phyloP scores from a whole-genome alignment of 176 grass and related monocot species.

The Phoenix roebelenii region DNA sequence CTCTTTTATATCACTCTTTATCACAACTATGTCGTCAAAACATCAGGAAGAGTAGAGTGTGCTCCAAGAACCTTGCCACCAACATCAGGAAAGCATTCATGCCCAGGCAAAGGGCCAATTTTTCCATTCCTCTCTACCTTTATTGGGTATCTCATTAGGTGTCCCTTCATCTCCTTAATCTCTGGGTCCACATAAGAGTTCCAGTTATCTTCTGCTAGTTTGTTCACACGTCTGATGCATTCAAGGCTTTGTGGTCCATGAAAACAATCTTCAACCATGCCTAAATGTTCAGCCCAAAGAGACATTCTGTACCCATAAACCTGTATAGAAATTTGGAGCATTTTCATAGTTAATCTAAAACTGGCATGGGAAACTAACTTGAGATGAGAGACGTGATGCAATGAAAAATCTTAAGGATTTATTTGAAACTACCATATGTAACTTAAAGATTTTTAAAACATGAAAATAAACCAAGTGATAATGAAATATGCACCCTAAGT shows the following conservation, averaged over 20 bases:
- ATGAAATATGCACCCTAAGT: no score
- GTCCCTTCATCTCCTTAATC: conserved; percentile 44
- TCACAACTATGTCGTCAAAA: conserved; percentile 25
- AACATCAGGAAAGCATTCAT: conserved; percentile 61
- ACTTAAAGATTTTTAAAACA: no score
- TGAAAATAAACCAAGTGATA: no score
- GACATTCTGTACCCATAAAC: conserved; percentile 87
- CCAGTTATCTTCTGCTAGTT: conserved; percentile 61
- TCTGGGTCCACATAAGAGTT: conserved; percentile 27
- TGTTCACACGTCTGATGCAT: conserved; percentile 48
- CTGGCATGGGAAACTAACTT: no score
- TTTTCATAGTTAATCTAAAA: no score
- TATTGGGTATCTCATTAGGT: conserved; percentile 70
- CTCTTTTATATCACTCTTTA: no score
- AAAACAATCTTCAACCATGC: conserved; percentile 41
- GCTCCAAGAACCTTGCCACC: conserved; percentile 63
- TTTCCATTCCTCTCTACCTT: conserved; percentile 30
- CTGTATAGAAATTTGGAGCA: conserved; percentile 17
- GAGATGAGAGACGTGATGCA: no score
- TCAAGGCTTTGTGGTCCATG: conserved; percentile 34
- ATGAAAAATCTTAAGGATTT: no score
- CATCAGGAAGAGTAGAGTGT: conserved; percentile 44
- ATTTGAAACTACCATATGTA: no score
- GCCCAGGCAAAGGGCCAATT: conserved; percentile 29
- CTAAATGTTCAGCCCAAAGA: conserved; percentile 74